phyloP scores from a whole-genome alignment of 1,139 yeast species.

The Magnusiomyces fungicola region DNA sequence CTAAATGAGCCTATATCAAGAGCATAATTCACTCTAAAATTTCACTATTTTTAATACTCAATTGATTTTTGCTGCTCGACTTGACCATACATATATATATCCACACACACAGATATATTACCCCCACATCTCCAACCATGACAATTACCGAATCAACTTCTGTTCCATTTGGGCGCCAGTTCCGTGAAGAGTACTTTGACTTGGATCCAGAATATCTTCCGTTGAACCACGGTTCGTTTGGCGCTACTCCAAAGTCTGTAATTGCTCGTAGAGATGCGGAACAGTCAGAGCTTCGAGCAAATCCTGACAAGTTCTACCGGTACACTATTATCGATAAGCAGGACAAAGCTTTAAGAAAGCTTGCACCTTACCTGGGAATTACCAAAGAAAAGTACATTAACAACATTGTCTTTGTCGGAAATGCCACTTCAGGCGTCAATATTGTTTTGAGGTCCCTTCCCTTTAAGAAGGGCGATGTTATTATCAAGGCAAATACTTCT shows the following conservation, averaged over 20 bases:
- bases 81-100: too few relatives aligned
- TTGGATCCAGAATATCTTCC: slow-evolving; percentile 20
- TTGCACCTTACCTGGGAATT: slow-evolving; percentile 25
- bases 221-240: slow-evolving; percentile 26
- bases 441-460: slow-evolving; percentile 50
- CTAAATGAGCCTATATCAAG: too few relatives aligned
- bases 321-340: slow-evolving; percentile 27
- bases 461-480: slow-evolving; percentile 47
- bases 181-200: slow-evolving; percentile 43
- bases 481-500: slow-evolving; percentile 46
- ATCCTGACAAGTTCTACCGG: slow-evolving; percentile 40
- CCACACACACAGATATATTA: too few relatives aligned
- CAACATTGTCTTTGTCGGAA: slow-evolving; percentile 44
- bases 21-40: too few relatives aligned
- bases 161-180: slow-evolving; percentile 46
- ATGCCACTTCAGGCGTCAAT: slow-evolving; percentile 59
- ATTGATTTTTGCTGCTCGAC: too few relatives aligned
- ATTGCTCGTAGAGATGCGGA: slow-evolving; percentile 16
- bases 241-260: slow-evolving; percentile 22
- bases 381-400: slow-evolving; percentile 20
- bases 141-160: too few relatives aligned
- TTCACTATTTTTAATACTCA: too few relatives aligned
- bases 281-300: slow-evolving; percentile 28
- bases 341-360: slow-evolving; percentile 29
- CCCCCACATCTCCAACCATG: too few relatives aligned